phyloP scores from a whole-genome alignment of 2,329 filamentous ascomycete species.

The Alternaria triticina region DNA sequence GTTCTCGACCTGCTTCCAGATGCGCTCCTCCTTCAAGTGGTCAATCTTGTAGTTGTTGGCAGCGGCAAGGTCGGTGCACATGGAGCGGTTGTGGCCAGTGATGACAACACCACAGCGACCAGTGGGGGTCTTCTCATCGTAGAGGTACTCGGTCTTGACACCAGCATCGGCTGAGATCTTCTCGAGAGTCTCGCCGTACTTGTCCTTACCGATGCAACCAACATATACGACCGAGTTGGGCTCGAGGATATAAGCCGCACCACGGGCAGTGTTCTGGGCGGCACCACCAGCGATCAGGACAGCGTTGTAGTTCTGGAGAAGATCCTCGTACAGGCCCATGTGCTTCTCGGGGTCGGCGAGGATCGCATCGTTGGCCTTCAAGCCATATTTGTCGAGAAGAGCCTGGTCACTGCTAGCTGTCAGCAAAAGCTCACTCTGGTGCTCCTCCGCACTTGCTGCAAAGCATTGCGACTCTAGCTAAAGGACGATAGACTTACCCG shows the following conservation, averaged over 20 bases:
- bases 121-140: conserved; percentile 82
- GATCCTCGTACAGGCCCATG: conserved; percentile 86
- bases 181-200: conserved; percentile 87
- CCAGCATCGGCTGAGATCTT: conserved; percentile 87
- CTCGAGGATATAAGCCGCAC: conserved; percentile 92
- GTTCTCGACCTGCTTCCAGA: conserved; percentile 90
- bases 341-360: conserved; percentile 88
- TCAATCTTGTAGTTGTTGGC: conserved; percentile 97
- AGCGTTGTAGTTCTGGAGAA: conserved; percentile 88
- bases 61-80: conserved; percentile 93
- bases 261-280: conserved; percentile 95
- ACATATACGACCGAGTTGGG: conserved; percentile 90
- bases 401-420: conserved; percentile 70
- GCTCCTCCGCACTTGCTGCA: conserved; percentile 8
- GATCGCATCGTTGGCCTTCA: conserved; percentile 97
- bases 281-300: conserved; percentile 96
- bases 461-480: background rate
- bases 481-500: conserved; percentile 56
- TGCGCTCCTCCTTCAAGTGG: conserved; percentile 86
- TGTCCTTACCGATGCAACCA: conserved; percentile 92
- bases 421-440: conserved; percentile 26
- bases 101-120: conserved; percentile 96
- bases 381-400: conserved; percentile 87
- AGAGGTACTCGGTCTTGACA: conserved; percentile 91
- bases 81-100: conserved; percentile 91